Percentiles rank a stretch among this genome's conserved stretches.
These are phyloP conservation scores for Fusarium setosum DNA, from an alignment of 2,329 filamentous ascomycete genomes.

Conservation along the genomic window DNA sequence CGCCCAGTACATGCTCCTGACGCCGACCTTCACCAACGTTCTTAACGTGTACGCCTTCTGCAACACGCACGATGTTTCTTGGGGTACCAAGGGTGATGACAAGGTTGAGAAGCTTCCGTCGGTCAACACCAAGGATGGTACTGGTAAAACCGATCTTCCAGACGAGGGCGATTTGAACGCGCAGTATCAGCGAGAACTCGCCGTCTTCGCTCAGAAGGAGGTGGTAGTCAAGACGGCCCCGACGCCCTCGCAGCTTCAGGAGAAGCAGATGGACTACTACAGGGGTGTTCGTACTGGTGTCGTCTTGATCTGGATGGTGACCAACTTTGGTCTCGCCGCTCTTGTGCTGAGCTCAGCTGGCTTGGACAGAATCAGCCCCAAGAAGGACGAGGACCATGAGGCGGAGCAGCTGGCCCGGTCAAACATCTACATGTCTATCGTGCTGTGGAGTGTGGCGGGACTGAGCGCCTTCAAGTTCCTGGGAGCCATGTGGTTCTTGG, in stretches of 20 bases:
- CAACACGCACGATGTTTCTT: slow-evolving; percentile 98
- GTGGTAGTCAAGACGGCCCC: slow-evolving; percentile 75
- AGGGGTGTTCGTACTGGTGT: slow-evolving; percentile 93
- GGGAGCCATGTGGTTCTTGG: slow-evolving; percentile 91
- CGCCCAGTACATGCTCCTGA: slow-evolving; percentile 92
- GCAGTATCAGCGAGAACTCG: slow-evolving; percentile 89
- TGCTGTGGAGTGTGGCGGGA: slow-evolving; percentile 89
- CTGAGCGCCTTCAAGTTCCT: slow-evolving; percentile 88
- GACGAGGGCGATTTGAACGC: slow-evolving; percentile 96
- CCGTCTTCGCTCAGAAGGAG: slow-evolving; percentile 78
- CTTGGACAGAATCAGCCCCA: slow-evolving; percentile 72
- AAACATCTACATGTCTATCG: slow-evolving; percentile 86
- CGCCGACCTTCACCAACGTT: slow-evolving; percentile 97
- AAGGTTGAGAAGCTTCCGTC: slow-evolving; percentile 91
- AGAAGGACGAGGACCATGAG: slow-evolving; percentile 39
- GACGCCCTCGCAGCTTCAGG: slow-evolving; percentile 66
- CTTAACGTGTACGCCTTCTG: slow-evolving; percentile 99
- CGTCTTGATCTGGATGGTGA: slow-evolving; percentile 96
- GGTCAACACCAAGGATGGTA: slow-evolving; percentile 88
- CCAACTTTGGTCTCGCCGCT: slow-evolving; percentile 88
- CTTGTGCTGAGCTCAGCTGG: slow-evolving; percentile 89
- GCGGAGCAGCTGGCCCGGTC: slow-evolving; percentile 66
- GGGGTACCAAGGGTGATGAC: slow-evolving; percentile 98
- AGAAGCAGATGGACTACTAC: slow-evolving; percentile 98
- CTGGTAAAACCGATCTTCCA: slow-evolving; percentile 93